Base-by-base conservation (phyloP, 2,329 filamentous ascomycete species). In the Colletotrichum sp. region DNA sequence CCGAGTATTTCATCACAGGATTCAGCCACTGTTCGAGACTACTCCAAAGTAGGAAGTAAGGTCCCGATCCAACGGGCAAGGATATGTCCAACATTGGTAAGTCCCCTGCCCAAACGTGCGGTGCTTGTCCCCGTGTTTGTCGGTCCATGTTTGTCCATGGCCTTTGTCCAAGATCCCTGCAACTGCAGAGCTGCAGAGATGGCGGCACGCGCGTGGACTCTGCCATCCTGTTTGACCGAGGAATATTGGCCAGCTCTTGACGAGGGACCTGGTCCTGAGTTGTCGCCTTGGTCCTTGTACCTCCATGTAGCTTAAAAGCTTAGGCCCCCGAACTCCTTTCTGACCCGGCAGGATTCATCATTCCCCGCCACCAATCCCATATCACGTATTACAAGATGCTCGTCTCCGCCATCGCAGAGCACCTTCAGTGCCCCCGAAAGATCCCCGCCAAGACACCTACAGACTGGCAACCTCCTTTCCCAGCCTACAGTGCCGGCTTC, bases 401-500 rank as follows among this genome's bases (percentile, higher is more conserved):
- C 62, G 71, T 71, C 59, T 74, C 71, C 67, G 72, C 76, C 28
- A 79, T 78, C 30, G 66, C 71, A 57, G 64, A 77, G 21, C 77
- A 78, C 69, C 64, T 79, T 5, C 76, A 70, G 21, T 66, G 71
- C 67, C 71, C 76, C n/a, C 76, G 75, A 34, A 44, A 71, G 44
- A 64, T 76, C 7, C 57, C 72, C 8, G 65, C 64, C 13, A 73
- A 68, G 28, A 77, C 71, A 55, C 77, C 78, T 6, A 34, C 71
- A 18, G 39, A 65, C 55, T 78, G 70, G 39, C 39, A 73, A 16
- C 77, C 78, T 28, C 72, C 78, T 5, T 79, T 77, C 62, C 73
- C 71, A 10, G 68, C 67, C 4, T 79, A 78, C 49, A 75, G 71
- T 21, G 65, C 78, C 3, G 70, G 72, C n/a, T 80, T 79, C 26